A percentile compares a stretch with the other conserved stretches of the same genome.
Conservation (phyloP, 305 asterid genomes). For the Solanum chacoense region DNA sequence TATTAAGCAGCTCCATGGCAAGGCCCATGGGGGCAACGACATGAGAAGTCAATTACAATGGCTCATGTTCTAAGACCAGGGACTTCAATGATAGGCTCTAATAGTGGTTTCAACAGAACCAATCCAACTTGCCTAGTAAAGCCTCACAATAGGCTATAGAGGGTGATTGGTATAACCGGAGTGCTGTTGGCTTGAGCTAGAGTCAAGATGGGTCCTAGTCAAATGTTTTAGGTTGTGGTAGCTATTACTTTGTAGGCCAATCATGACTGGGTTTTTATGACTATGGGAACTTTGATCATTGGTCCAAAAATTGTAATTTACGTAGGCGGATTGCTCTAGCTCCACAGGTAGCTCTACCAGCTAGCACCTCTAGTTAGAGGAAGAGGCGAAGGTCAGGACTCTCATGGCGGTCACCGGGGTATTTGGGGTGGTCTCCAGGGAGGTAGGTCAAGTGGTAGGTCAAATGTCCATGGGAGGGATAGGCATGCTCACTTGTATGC, state of each 20-base stretch:
- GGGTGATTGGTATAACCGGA: background rate
- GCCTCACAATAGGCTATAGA: background rate
- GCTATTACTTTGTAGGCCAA: background rate
- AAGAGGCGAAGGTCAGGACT: background rate
- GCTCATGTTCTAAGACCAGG: background rate
- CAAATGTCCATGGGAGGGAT: background rate
- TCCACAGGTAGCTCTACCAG: background rate
- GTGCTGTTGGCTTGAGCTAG: background rate
- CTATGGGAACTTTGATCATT: too few species aligned
- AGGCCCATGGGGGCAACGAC: background rate
- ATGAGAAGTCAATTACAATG: too few species aligned
- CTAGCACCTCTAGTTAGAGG: background rate
- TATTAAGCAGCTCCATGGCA: background rate
- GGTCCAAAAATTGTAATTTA: background rate
- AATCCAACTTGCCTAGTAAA: background rate
- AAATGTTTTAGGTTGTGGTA: background rate
- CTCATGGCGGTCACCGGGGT: background rate
- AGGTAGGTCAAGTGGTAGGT: background rate
- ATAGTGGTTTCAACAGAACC: background rate
- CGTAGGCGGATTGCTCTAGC: background rate
- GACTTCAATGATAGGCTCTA: background rate
- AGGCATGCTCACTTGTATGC: background rate
- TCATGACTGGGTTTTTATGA: background rate
- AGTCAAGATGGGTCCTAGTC: background rate
- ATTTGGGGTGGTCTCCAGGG: background rate